These are phyloP conservation scores for Halenospora varia DNA, from an alignment of 495 filamentous ascomycete genomes.

Conservation along the genomic window DNA sequence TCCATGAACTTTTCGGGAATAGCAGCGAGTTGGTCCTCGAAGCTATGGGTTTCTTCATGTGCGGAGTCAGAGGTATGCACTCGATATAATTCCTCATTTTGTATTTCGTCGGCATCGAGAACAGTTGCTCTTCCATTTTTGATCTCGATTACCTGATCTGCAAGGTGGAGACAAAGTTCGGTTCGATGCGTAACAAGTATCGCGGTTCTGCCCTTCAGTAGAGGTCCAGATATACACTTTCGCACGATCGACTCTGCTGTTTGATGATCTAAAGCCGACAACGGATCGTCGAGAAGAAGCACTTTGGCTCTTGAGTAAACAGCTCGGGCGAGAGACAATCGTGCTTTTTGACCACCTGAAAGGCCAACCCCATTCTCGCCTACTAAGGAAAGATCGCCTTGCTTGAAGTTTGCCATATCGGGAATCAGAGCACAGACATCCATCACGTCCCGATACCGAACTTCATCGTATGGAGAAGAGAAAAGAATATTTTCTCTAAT, in stretches of 20 bases:
- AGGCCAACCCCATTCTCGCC: slow-evolving; percentile 62
- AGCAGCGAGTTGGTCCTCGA: slow-evolving; percentile 47
- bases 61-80: slow-evolving; percentile 28
- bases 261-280: slow-evolving; percentile 50
- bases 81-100: slow-evolving; percentile 19
- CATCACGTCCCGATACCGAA: slow-evolving; percentile 53
- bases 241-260: slow-evolving; percentile 70
- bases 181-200: slow-evolving; percentile 79
- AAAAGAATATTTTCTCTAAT: slow-evolving; percentile 55
- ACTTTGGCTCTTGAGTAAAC: slow-evolving; percentile 29
- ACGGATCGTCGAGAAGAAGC: slow-evolving; percentile 36
- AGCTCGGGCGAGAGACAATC: slow-evolving; percentile 34
- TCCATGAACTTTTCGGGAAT: slow-evolving; percentile 76
- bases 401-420: slow-evolving; percentile 52
- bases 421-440: slow-evolving; percentile 53
- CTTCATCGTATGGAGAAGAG: slow-evolving; percentile 62
- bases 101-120: slow-evolving; percentile 33
- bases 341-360: slow-evolving; percentile 65
- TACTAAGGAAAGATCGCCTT: slow-evolving; percentile 54
- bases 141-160: slow-evolving; percentile 66
- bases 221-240: slow-evolving; percentile 60
- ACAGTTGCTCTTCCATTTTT: slow-evolving; percentile 48
- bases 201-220: slow-evolving; percentile 58
- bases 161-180: slow-evolving; percentile 59
- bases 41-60: slow-evolving; percentile 32